Percentiles rank a stretch among this genome's conserved stretches.
These are phyloP conservation scores for Ilex asprella DNA, from an alignment of 257 asterid genomes.

Conservation along the genomic window DNA sequence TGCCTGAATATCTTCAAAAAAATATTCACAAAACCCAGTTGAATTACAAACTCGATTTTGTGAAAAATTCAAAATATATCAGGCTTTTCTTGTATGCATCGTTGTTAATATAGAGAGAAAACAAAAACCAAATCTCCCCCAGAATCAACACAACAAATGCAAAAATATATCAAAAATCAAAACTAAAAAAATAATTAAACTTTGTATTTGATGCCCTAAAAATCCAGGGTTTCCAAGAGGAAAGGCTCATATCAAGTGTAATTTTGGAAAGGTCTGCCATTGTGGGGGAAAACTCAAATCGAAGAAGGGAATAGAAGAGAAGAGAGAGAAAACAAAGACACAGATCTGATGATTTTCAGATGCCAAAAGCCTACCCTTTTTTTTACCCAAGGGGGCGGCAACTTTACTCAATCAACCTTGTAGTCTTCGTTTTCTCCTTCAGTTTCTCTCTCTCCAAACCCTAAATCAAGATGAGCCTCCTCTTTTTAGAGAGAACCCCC, in stretches of 20 bases:
- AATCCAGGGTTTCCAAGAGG: background rate
- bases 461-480: slow-evolving; percentile 1
- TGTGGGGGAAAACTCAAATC: slow-evolving; percentile 10
- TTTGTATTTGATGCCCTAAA: too few species aligned
- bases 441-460: background rate
- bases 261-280: slow-evolving; percentile 15
- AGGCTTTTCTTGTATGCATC: slow-evolving; percentile 12
- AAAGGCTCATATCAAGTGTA: slow-evolving; percentile 44
- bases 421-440: background rate
- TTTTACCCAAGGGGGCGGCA: slow-evolving; percentile 25
- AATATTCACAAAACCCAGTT: too few species aligned
- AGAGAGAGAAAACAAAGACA: slow-evolving; percentile 2
- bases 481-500: slow-evolving; percentile 11
- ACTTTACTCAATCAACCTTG: background rate
- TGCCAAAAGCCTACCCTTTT: slow-evolving; percentile 23
- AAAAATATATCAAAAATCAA: background rate
- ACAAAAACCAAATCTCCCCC: slow-evolving; percentile 5
- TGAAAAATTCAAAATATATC: background rate
- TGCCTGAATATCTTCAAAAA: slow-evolving; percentile 8
- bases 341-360: background rate
- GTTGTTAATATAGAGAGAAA: slow-evolving; percentile 7
- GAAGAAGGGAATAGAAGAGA: background rate
- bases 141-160: slow-evolving; percentile 21
- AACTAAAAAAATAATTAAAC: background rate
- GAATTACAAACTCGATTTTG: too few species aligned